Conservation (phyloP, 371 early-diverging fungal genomes). For the Enterospora canceri region DNA sequence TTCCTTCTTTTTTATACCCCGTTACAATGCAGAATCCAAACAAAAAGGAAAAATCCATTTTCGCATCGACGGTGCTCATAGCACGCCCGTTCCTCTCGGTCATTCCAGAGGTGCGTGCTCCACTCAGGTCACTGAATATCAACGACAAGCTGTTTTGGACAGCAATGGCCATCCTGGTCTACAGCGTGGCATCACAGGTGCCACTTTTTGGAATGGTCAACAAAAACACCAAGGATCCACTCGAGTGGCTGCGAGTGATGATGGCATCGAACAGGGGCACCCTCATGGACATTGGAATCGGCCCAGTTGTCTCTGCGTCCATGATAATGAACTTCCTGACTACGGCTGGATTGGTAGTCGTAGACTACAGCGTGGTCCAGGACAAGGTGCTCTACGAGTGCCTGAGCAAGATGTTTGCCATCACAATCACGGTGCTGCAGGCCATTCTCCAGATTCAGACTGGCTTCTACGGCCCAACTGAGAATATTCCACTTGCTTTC, state of each 20-base stretch:
- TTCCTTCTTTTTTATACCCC: background rate
- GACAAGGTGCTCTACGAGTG: slow-evolving; percentile 91
- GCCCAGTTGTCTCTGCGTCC: slow-evolving; percentile 93
- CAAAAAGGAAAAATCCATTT: slow-evolving; percentile 8
- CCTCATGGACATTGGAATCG: slow-evolving; percentile 96
- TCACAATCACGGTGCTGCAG: slow-evolving; percentile 84
- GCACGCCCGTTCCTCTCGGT: slow-evolving; percentile 91
- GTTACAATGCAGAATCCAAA: background rate
- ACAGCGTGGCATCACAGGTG: slow-evolving; percentile 93
- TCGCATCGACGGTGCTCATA: slow-evolving; percentile 70
- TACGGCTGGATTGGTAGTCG: slow-evolving; percentile 82
- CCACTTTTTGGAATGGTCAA: slow-evolving; percentile 98
- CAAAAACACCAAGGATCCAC: slow-evolving; percentile 67
- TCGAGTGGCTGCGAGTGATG: slow-evolving; percentile 97
- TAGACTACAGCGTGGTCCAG: slow-evolving; percentile 89
- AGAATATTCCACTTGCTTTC: slow-evolving; percentile 76
- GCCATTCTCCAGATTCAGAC: slow-evolving; percentile 87
- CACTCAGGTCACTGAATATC: slow-evolving; percentile 88
- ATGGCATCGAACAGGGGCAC: slow-evolving; percentile 97
- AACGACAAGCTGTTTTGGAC: slow-evolving; percentile 96
- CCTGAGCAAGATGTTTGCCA: slow-evolving; percentile 69
- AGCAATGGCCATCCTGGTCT: slow-evolving; percentile 84
- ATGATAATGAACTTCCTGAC: slow-evolving; percentile 96
- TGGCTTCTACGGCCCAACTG: slow-evolving; percentile 89
- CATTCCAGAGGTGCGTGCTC: slow-evolving; percentile 86